Conservation (phyloP, 257 asterid genomes). For the Orobanche coerulescens region DNA sequence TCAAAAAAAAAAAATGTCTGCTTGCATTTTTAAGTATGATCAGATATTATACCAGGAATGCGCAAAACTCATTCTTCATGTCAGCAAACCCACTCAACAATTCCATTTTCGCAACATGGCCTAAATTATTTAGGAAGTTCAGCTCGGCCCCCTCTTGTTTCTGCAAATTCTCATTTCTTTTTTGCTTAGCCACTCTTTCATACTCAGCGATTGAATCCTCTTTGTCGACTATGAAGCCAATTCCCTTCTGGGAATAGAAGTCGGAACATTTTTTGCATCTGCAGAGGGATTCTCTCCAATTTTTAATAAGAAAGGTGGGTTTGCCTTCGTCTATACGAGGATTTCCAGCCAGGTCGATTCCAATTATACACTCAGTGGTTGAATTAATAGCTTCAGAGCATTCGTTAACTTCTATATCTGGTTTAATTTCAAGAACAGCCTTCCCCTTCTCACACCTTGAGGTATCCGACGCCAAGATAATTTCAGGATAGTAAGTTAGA, state of each 20-base stretch:
- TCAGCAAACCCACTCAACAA: slow-evolving; percentile 71
- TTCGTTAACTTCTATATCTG: background rate
- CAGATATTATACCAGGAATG: slow-evolving; percentile 49
- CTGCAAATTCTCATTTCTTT: slow-evolving; percentile 68
- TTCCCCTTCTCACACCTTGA: slow-evolving; percentile 32
- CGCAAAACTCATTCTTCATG: slow-evolving; percentile 67
- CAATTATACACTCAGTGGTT: slow-evolving; percentile 43
- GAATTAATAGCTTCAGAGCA: slow-evolving; percentile 37
- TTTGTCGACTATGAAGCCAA: slow-evolving; percentile 61
- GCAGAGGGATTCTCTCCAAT: slow-evolving; percentile 80
- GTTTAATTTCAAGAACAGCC: slow-evolving; percentile 28
- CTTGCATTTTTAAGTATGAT: too few species aligned
- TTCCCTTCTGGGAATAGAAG: slow-evolving; percentile 50
- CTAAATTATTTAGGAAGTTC: slow-evolving; percentile 60
- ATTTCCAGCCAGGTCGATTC: slow-evolving; percentile 40
- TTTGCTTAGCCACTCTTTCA: slow-evolving; percentile 67
- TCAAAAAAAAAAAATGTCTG: background rate
- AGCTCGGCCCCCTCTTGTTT: slow-evolving; percentile 57
- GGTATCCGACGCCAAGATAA: slow-evolving; percentile 30
- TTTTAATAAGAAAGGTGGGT: slow-evolving; percentile 64
- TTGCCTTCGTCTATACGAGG: slow-evolving; percentile 30
- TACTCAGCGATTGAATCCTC: slow-evolving; percentile 93
- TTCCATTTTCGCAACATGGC: slow-evolving; percentile 83
- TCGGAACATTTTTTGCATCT: slow-evolving; percentile 55
- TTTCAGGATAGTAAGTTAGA: slow-evolving; percentile 55